Evolutionary conservation across 352 stramenopile species (phyloP).

Genomic region (Phytophthora crassamura): DNA sequence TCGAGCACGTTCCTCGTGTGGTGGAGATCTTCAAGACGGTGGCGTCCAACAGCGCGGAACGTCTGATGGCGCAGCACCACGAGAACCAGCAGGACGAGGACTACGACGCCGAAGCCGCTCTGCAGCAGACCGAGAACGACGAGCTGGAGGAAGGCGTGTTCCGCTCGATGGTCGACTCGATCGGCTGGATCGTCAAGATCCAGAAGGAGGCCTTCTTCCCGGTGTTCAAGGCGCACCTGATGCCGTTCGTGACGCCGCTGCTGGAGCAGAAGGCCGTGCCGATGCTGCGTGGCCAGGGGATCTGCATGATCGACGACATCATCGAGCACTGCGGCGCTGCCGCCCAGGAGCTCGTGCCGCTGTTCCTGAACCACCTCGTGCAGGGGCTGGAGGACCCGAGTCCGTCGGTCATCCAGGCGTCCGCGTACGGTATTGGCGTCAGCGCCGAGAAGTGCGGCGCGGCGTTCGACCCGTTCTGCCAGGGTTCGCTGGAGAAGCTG

Average conservation of each 20-base stretch:
- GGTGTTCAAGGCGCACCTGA: constrained; percentile 72
- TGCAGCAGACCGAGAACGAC: constrained; percentile 73
- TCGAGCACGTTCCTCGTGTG: constrained; percentile 73
- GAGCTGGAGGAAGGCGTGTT: constrained; percentile 83
- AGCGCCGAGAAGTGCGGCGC: constrained; percentile 79
- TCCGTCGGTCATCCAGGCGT: constrained; percentile 75
- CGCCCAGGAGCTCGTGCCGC: constrained; percentile 75
- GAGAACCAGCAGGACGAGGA: constrained; percentile 83
- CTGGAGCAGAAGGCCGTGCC: constrained; percentile 63
- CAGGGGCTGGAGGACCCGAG: constrained; percentile 74
- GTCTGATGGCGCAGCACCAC: constrained; percentile 61
- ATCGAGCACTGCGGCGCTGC: constrained; percentile 83
- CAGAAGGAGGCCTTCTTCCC: constrained; percentile 83
- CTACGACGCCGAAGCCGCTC: constrained; percentile 77
- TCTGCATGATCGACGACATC: constrained; percentile 91
- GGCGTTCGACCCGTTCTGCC: constrained; percentile 76
- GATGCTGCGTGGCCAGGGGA: constrained; percentile 79
- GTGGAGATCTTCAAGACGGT: constrained; percentile 78
- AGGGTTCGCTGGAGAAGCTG: constrained; percentile 75
- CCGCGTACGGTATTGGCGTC: constrained; percentile 86
- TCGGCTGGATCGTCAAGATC: constrained; percentile 87
- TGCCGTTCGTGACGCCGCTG: constrained; percentile 73
- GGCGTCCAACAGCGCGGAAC: constrained; percentile 67
- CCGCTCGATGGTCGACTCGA: constrained; percentile 84
- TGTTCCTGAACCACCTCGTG: constrained; percentile 78